Base-by-base conservation (phyloP, 106 monocot genomes). In the Allium fistulosum region DNA sequence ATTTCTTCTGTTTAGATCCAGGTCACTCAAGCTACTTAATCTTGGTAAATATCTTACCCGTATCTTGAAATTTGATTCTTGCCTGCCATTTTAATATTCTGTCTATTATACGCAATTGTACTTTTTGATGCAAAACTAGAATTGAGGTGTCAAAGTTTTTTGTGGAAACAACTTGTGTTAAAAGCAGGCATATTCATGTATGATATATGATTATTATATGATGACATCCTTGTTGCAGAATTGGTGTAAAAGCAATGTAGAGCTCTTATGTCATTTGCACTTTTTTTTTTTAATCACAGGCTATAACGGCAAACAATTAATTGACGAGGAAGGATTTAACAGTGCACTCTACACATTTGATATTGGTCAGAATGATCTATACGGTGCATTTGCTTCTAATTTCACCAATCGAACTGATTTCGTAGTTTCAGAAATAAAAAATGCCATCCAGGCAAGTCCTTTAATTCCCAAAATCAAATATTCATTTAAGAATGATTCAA, bases 311-410 rank as follows among this genome's bases (percentile, higher is more conserved):
- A 37, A 5, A 37, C 37, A 37, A 5, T 37, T 37, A n/a, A 63
- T 80, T 2, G 28, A 69, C 65, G 85, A 83, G 45, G 72, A 85
- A 26, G 87, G 83, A 10, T 94, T 91, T 69, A 55, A 58, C 46
- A 78, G 73, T 0, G 90, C 87, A 0, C 57, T 91, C 0, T 94
- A 94, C 68, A 63, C 69, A 13, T 74, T 91, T 11, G 94, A 94
- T 73, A 88, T 94, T 9, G 96, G 96, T 3, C 96, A 96, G 69
- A 93, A 89, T 52, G 93, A 93, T 71, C 72, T 93, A 12, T 51
- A 71, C 37, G 62, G 9, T n/a, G 66, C 74, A 5, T 61, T 75
- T 11, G 9, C 37, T 63, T 27, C 65, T 46, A 77, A 76, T 59
- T 89, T 75, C 16, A 22, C 79, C 3, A 70, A 27, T 4, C 76